Percentiles rank a stretch among this genome's conserved stretches.
Conservation (phyloP, 306 rosid species). For the Casuarina equisetifolia region DNA sequence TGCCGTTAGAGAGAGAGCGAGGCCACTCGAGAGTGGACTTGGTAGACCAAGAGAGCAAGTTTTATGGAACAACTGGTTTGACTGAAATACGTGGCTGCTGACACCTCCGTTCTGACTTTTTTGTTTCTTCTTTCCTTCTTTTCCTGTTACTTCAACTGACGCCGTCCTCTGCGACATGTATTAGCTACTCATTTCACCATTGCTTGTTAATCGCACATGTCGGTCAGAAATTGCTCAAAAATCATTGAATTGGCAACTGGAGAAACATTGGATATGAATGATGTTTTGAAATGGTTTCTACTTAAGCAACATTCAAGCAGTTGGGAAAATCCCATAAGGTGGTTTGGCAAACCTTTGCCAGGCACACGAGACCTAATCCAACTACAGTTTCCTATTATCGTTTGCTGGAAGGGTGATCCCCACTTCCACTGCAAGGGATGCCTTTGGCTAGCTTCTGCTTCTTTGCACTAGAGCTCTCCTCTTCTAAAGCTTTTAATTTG, state of each 20-base stretch:
- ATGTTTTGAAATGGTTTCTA: not conserved
- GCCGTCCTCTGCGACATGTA: too few relatives aligned
- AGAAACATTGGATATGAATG: not conserved
- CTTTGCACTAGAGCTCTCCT: slow-evolving; percentile 62
- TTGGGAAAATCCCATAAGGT: not conserved
- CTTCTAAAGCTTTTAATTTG: slow-evolving; percentile 78
- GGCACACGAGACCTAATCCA: not conserved
- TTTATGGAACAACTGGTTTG: too few relatives aligned
- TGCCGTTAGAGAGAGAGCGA: not conserved
- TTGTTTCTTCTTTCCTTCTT: not conserved
- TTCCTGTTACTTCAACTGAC: not conserved
- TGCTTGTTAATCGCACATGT: not conserved
- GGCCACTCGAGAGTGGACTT: too few relatives aligned
- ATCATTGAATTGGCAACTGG: not conserved
- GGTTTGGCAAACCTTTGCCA: not conserved
- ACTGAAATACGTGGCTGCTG: too few relatives aligned
- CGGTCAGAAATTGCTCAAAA: not conserved
- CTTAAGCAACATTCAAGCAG: not conserved
- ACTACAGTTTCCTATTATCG: slow-evolving; percentile 9
- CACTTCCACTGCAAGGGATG: slow-evolving; percentile 29
- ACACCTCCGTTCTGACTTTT: too few relatives aligned
- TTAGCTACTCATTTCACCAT: not conserved
- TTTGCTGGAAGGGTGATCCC: slow-evolving; percentile 6
- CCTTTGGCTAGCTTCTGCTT: slow-evolving; percentile 64
- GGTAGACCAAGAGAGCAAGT: too few relatives aligned